A percentile compares a stretch with the other conserved stretches of the same genome.
These are phyloP conservation scores for Coemansia erecta DNA, from an alignment of 192 early-diverging fungal genomes.

Conservation along the genomic window DNA sequence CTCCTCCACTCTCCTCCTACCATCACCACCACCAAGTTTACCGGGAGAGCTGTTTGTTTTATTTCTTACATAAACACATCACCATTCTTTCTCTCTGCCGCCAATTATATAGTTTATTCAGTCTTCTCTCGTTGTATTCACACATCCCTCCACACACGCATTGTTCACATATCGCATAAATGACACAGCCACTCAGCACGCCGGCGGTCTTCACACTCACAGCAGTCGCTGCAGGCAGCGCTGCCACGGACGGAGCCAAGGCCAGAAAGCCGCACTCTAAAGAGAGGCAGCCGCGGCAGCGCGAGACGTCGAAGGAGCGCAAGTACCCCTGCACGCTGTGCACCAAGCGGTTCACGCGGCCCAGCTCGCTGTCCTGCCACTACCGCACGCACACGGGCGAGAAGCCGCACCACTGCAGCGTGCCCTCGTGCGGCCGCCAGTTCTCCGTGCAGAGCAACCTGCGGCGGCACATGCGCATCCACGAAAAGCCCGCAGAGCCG, in stretches of 20 bases:
- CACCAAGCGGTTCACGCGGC: conserved; percentile 44
- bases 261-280: background rate
- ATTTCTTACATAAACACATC: background rate
- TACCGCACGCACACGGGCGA: conserved; percentile 53
- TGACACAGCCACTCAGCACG: background rate
- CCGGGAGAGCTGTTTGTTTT: no score
- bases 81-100: no score
- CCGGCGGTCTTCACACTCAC: conserved; percentile 5
- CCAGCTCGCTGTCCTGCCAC: conserved; percentile 50
- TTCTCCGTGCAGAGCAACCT: conserved; percentile 54
- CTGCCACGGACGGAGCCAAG: background rate
- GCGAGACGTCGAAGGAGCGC: conserved; percentile 41
- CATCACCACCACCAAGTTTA: no score
- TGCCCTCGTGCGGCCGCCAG: conserved; percentile 37
- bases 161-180: background rate
- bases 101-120: no score
- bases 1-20: no score
- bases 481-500: conserved; percentile 40
- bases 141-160: no score
- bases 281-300: background rate
- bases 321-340: conserved; percentile 44
- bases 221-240: conserved; percentile 3
- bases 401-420: conserved; percentile 49
- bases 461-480: conserved; percentile 44
- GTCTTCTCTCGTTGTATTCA: no score